phyloP scores from a whole-genome alignment of 2,329 filamentous ascomycete species.

The Epichloe sibirici region DNA sequence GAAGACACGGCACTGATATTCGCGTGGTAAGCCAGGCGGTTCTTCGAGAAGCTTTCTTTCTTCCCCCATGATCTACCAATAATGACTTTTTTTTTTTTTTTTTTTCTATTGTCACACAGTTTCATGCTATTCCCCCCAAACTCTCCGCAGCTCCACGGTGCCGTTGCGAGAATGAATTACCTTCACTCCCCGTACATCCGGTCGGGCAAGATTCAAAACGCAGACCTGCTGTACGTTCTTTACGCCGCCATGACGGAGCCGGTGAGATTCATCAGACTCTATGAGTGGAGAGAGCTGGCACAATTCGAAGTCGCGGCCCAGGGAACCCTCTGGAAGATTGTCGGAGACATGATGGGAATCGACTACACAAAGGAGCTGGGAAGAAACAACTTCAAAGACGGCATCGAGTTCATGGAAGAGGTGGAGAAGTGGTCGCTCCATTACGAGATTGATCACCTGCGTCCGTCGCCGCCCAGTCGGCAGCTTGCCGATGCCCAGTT shows the following conservation, averaged over 20 bases:
- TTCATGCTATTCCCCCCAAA: conserved; percentile 18
- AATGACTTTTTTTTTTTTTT: background rate
- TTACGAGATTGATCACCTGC: conserved; percentile 51
- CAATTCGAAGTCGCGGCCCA: conserved; percentile 57
- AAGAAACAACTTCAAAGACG: conserved; percentile 31
- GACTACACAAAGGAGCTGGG: conserved; percentile 29
- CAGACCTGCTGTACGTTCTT: conserved; percentile 27
- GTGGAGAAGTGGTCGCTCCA: conserved; percentile 33
- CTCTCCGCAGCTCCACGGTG: conserved; percentile 20
- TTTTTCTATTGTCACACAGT: conserved; percentile 8
- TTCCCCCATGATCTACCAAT: too few relatives aligned
- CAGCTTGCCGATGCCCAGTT: conserved; percentile 46
- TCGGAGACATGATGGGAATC: conserved; percentile 63
- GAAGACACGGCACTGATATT: conserved; percentile 29
- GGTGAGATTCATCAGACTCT: conserved; percentile 46
- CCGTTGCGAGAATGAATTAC: conserved; percentile 28
- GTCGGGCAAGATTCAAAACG: conserved; percentile 23
- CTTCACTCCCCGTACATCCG: conserved; percentile 25
- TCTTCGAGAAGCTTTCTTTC: too few relatives aligned
- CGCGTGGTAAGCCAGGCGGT: conserved; percentile 16
- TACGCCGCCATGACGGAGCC: conserved; percentile 55
- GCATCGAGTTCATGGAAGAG: conserved; percentile 39
- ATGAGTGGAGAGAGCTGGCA: conserved; percentile 58
- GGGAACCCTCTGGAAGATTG: conserved; percentile 56
- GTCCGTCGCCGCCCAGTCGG: conserved; percentile 35